A percentile compares a stretch with the other conserved stretches of the same genome.
Evolutionary conservation across 163 green algal genomes (phyloP).

Genomic region (Prototheca stagnorum): DNA sequence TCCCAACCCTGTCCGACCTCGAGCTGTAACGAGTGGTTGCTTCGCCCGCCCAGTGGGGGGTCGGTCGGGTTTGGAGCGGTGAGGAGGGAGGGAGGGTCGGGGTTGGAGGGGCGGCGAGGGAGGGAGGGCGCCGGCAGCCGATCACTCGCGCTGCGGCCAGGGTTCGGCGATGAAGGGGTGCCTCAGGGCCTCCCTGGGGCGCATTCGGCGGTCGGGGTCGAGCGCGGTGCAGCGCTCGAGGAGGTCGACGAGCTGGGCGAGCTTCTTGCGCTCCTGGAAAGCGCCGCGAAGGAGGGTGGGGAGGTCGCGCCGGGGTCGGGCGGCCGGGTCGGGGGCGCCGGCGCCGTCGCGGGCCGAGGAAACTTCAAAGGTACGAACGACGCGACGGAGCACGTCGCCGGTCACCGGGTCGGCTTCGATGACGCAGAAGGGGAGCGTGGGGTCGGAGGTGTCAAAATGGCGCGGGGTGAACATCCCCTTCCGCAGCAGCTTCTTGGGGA

Average conservation of each 20-base stretch:
- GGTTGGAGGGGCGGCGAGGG: no score
- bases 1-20: no score
- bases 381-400: slow-evolving; percentile 46
- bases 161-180: slow-evolving; percentile 63
- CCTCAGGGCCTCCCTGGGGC: slow-evolving; percentile 51
- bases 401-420: slow-evolving; percentile 79
- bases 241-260: slow-evolving; percentile 21
- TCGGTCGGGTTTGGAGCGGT: no score
- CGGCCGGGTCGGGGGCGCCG: slow-evolving; percentile 39
- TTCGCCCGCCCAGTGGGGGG: no score
- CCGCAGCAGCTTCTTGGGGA: slow-evolving; percentile 90
- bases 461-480: slow-evolving; percentile 67
- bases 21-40: no score
- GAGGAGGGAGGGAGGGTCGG: no score
- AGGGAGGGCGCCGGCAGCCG: no score
- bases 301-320: slow-evolving; percentile 58
- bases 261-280: slow-evolving; percentile 14
- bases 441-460: slow-evolving; percentile 88
- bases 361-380: no score
- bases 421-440: slow-evolving; percentile 58
- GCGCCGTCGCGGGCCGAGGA: no score
- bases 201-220: slow-evolving; percentile 66
- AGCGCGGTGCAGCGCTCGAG: slow-evolving; percentile 22
- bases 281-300: slow-evolving; percentile 31
- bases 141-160: no score